These are phyloP conservation scores for Trypanosoma caninum DNA, from an alignment of 208 protist genomes.

Conservation along the genomic window DNA sequence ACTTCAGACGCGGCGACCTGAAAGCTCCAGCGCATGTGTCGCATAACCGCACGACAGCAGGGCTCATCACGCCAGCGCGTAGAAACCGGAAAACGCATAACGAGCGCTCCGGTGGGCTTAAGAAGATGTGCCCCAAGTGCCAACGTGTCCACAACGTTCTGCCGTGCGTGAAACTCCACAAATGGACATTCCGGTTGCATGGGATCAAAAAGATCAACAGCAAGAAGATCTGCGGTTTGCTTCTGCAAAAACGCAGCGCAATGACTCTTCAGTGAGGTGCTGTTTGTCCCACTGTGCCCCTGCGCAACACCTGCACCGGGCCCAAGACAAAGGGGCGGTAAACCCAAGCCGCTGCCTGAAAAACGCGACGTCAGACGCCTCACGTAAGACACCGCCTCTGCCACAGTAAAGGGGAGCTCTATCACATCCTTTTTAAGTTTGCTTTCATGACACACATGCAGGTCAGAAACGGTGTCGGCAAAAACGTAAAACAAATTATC, in stretches of 20 bases:
- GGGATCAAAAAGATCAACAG: constrained; percentile 12
- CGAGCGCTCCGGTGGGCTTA: constrained; percentile 15
- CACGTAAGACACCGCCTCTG: constrained; percentile 16
- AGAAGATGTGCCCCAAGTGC: constrained; percentile 15
- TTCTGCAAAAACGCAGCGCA: neutral
- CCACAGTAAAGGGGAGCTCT: constrained; percentile 9
- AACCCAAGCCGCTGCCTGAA: neutral
- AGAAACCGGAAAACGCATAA: constrained; percentile 14
- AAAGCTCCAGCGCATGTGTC: constrained; percentile 19
- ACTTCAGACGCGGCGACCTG: constrained; percentile 7
- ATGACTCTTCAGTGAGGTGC: neutral
- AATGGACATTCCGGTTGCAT: neutral
- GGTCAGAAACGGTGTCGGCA: neutral
- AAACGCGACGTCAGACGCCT: neutral
- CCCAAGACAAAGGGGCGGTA: neutral
- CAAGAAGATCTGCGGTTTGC: constrained; percentile 16
- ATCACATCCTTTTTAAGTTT: neutral
- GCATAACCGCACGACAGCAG: neutral
- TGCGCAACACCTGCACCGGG: neutral
- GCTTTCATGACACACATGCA: neutral
- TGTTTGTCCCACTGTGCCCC: neutral
- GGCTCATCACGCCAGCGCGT: neutral
- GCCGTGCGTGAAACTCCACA: neutral
- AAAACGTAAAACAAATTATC: constrained; percentile 6
- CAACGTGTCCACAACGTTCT: constrained; percentile 6